A percentile compares a stretch with the other conserved stretches of the same genome.
Conservation (phyloP, 495 filamentous ascomycete species). For the Chaetomium fimeti region DNA sequence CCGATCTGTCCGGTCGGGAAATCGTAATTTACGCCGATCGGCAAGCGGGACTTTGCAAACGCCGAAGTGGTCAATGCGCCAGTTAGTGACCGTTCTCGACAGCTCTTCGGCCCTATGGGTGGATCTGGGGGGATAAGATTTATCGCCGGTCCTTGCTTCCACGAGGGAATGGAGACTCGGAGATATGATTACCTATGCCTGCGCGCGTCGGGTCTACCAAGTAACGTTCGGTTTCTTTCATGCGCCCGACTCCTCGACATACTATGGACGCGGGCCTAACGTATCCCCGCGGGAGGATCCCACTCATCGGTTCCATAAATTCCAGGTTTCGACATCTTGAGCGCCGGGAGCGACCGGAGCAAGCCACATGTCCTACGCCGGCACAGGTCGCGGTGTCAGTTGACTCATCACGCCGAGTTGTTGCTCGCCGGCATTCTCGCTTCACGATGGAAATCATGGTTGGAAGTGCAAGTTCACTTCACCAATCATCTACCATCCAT, state of each 20-base stretch:
- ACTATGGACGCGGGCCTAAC: background rate
- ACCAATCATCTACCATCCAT: too few species aligned
- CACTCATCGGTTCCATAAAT: background rate
- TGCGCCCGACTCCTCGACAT: background rate
- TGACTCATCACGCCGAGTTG: background rate
- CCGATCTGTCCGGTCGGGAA: slow-evolving; percentile 3
- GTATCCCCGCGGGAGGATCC: background rate
- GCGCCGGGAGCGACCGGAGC: background rate
- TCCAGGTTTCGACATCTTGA: background rate
- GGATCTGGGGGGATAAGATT: background rate
- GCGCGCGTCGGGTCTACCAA: background rate
- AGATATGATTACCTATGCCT: background rate
- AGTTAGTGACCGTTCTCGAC: too few species aligned
- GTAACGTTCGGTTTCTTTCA: background rate
- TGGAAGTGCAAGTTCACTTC: background rate
- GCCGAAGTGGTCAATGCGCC: slow-evolving; percentile 4
- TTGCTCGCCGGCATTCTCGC: background rate
- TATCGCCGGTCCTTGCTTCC: background rate
- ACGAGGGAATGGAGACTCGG: background rate
- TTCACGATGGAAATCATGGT: background rate
- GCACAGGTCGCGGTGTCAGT: background rate
- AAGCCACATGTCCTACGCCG: background rate
- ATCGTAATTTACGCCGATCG: slow-evolving; percentile 13
- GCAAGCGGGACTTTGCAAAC: slow-evolving; percentile 6
- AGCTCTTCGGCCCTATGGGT: slow-evolving; percentile 4